Evolutionary conservation across 768 basidiomycete species (phyloP).

Genomic region (Pisolithus orientalis): DNA sequence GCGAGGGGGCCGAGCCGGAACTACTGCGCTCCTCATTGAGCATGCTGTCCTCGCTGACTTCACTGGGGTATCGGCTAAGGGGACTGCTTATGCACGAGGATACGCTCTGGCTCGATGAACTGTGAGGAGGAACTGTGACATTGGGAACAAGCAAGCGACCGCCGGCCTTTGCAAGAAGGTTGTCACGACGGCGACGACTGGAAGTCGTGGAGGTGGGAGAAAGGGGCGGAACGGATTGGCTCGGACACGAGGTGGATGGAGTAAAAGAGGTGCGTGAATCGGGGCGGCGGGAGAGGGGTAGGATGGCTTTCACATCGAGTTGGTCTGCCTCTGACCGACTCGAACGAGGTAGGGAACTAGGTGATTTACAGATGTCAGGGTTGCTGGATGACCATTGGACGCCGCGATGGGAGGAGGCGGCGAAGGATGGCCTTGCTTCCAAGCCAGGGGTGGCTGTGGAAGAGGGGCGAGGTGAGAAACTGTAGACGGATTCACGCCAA

Average conservation of each 20-base stretch:
- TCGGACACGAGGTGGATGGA: slow-evolving; percentile 28
- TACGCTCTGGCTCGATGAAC: slow-evolving; percentile 29
- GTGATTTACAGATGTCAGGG: slow-evolving; percentile 11
- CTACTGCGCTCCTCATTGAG: slow-evolving; percentile 19
- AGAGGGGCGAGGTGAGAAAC: slow-evolving; percentile 37
- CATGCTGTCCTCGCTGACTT: slow-evolving; percentile 31
- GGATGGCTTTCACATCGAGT: slow-evolving; percentile 48
- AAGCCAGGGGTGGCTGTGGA: slow-evolving; percentile 25
- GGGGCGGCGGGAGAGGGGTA: slow-evolving; percentile 49
- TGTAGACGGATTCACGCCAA: slow-evolving; percentile 64
- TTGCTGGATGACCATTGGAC: slow-evolving; percentile 45
- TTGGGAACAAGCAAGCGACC: slow-evolving; percentile 58
- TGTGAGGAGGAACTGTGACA: slow-evolving; percentile 27
- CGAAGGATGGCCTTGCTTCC: slow-evolving; percentile 34
- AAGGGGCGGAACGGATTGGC: slow-evolving; percentile 31
- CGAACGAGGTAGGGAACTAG: slow-evolving; percentile 23
- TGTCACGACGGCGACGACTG: slow-evolving; percentile 39
- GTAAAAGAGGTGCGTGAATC: slow-evolving; percentile 42
- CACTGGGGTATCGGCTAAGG: slow-evolving; percentile 35
- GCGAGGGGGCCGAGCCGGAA: slow-evolving; percentile 20
- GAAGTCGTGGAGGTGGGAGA: slow-evolving; percentile 30
- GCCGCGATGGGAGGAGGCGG: slow-evolving; percentile 45
- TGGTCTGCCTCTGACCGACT: slow-evolving; percentile 36
- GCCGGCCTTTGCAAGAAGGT: slow-evolving; percentile 48
- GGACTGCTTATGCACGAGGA: slow-evolving; percentile 30